phyloP scores from a whole-genome alignment of 768 basidiomycete genomes.

The Trametes meyenii region DNA sequence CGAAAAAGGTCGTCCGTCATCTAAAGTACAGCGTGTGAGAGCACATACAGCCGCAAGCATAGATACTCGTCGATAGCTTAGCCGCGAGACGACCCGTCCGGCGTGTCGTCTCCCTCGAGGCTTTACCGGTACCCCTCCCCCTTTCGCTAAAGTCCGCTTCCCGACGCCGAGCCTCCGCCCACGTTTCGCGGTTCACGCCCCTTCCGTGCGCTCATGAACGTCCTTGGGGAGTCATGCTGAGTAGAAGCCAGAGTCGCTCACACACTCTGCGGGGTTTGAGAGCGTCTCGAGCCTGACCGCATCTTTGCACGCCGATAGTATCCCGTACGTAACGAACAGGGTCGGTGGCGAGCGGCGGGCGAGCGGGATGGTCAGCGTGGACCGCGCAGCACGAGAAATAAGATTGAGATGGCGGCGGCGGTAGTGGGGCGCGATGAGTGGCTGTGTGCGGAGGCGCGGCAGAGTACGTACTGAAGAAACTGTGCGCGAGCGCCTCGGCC shows the following conservation, averaged over 20 bases:
- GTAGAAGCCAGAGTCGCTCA: slow-evolving; percentile 38
- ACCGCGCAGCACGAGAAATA: not conserved
- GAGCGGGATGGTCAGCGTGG: not conserved
- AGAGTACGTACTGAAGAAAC: slow-evolving; percentile 74
- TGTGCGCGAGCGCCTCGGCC: slow-evolving; percentile 85
- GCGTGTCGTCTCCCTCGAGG: not conserved
- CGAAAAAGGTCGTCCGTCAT: not conserved
- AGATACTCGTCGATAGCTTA: slow-evolving; percentile 13
- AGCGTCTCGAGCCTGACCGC: slow-evolving; percentile 33
- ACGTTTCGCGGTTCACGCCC: not conserved
- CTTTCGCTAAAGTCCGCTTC: not conserved
- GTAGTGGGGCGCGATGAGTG: slow-evolving; percentile 1
- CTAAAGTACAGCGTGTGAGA: not conserved
- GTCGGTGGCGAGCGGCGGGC: not conserved
- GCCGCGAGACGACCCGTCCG: not conserved
- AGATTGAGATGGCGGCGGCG: not conserved
- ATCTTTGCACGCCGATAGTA: slow-evolving; percentile 17
- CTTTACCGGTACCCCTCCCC: not conserved
- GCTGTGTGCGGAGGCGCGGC: not conserved
- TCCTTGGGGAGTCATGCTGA: slow-evolving; percentile 27
- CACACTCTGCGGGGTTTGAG: slow-evolving; percentile 33
- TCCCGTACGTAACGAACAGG: not conserved
- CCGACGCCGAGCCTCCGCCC: not conserved
- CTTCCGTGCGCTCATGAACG: no score
- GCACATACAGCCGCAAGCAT: slow-evolving; percentile 1